Percentiles rank a stretch among this genome's conserved stretches.
Evolutionary conservation across 257 asterid genomes (phyloP).

Genomic region (Avicennia marina): DNA sequence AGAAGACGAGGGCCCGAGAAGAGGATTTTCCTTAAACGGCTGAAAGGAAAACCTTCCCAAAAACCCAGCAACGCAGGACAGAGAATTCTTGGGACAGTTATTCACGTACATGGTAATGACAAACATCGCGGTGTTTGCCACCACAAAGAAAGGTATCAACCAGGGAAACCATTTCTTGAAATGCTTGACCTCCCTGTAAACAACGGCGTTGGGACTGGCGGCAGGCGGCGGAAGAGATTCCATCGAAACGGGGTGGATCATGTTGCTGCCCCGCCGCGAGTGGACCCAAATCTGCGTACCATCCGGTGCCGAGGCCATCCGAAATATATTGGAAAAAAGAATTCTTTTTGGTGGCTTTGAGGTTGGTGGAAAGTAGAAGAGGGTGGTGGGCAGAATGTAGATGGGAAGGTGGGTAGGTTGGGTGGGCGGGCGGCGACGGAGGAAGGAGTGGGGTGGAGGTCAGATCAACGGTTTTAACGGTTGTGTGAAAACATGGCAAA

Average conservation of each 20-base stretch:
- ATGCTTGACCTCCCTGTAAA: constrained; percentile 60
- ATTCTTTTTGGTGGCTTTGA: constrained; percentile 22
- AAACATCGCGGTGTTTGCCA: constrained; percentile 56
- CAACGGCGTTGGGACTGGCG: constrained; percentile 19
- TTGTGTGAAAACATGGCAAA: constrained; percentile 1
- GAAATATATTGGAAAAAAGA: not conserved
- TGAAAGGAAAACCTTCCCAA: constrained; percentile 85
- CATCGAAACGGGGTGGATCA: constrained; percentile 55
- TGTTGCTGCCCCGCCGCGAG: constrained; percentile 53
- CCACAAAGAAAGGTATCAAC: constrained; percentile 67
- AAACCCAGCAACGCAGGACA: constrained; percentile 53
- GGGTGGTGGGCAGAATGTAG: constrained; percentile 20
- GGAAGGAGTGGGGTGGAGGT: constrained; percentile 21
- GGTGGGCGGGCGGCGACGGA: constrained; percentile 40
- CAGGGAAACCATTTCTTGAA: constrained; percentile 73
- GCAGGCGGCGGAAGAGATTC: constrained; percentile 30
- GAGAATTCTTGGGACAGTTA: constrained; percentile 65
- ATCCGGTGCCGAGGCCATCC: constrained; percentile 44
- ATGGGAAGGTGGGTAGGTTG: constrained; percentile 22
- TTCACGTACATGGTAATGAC: constrained; percentile 66
- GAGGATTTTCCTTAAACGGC: constrained; percentile 84
- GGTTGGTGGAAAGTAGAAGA: constrained; percentile 17
- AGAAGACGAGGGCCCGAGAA: constrained; percentile 86
- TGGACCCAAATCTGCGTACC: constrained; percentile 36
- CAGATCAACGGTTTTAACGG: constrained; percentile 41